Evolutionary conservation across 345 rosid species (phyloP), one percentile per base, ranked within the genome.

Genomic region (Lepidium aucheri): DNA sequence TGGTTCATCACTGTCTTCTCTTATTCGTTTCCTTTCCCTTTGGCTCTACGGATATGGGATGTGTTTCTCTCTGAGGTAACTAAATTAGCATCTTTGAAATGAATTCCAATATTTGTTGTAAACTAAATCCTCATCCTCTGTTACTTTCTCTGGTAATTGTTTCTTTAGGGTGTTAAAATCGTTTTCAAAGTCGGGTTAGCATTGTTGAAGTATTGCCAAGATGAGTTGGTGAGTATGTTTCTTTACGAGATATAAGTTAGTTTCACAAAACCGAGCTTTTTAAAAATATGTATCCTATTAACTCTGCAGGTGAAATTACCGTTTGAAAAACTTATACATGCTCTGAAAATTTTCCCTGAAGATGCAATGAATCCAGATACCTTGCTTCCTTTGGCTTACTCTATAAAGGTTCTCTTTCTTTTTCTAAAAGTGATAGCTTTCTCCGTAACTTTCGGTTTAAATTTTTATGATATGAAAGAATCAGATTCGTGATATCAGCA

Each of bases 1-100:
- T 90, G 97, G 96, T 94, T 94, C 83, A 90, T 94, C 59, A 90
- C 97, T 20, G 97, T 94, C 45, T 94, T 94, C 78, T 81, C 97
- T 1, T 90, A 88, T 74, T 94, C 97, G 11, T 94, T 94, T 74
- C 99, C 99, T 5, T 94, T 94, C 68, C 94, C 82, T 76, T 76
- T 90, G 85, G 95, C 97, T 63, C 92, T 94, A 57, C 89, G 99
- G 75, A 88, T 90, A 66, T 94, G 99, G 99, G 99, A 94, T 79
- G 96, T 94, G 36, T 93, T 93, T 74, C 90, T 93, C 49, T 73
- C 73, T 15, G 98, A 93, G 96, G 98, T 93, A 65, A 70, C 9
- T 51, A 26, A 36, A 34, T 49, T 20, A 8, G 32, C 20, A 12
- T 18, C 9, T 3, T 9, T 20, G 1, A 49, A 26, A 5, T 34